These are phyloP conservation scores for Pythium biforme DNA, from an alignment of 352 stramenopile genomes.

Conservation along the genomic window DNA sequence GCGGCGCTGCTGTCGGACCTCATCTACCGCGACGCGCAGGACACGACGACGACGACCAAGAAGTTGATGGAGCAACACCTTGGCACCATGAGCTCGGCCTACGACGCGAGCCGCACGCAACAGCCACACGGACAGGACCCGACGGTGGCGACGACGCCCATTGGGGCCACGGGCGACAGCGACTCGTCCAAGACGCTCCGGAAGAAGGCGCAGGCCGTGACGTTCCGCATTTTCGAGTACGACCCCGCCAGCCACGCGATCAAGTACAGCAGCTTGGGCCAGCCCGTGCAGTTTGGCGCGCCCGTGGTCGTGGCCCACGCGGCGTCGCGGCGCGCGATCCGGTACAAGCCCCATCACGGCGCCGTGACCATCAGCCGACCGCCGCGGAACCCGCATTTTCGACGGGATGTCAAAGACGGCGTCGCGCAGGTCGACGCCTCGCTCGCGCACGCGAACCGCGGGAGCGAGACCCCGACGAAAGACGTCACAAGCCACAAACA, in stretches of 20 bases:
- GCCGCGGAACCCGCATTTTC: conserved; percentile 65
- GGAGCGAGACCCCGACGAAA: not conserved
- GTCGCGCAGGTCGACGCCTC: conserved; percentile 51
- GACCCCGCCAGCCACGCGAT: conserved; percentile 51
- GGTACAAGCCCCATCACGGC: conserved; percentile 52
- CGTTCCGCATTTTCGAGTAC: conserved; percentile 73
- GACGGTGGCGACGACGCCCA: not conserved
- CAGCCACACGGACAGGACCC: not conserved
- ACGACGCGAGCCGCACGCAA: conserved; percentile 2
- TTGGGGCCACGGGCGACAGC: not conserved
- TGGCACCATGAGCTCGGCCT: conserved; percentile 3
- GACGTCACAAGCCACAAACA: not conserved
- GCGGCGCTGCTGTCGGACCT: conserved; percentile 60
- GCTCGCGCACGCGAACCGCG: conserved; percentile 19
- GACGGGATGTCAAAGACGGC: conserved; percentile 47
- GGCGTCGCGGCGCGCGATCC: conserved; percentile 57
- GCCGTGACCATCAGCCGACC: conserved; percentile 69
- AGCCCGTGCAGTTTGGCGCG: conserved; percentile 55
- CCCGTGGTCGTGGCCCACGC: conserved; percentile 65
- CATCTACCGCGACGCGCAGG: conserved; percentile 20
- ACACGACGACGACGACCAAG: not conserved
- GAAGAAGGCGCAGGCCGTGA: conserved; percentile 34
- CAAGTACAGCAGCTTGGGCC: conserved; percentile 44
- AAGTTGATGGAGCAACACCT: not conserved
- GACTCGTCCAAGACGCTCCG: conserved; percentile 11